A percentile compares a stretch with the other conserved stretches of the same genome.
phyloP scores from a whole-genome alignment of 768 basidiomycete species.

The Pleurotus pulmonarius region DNA sequence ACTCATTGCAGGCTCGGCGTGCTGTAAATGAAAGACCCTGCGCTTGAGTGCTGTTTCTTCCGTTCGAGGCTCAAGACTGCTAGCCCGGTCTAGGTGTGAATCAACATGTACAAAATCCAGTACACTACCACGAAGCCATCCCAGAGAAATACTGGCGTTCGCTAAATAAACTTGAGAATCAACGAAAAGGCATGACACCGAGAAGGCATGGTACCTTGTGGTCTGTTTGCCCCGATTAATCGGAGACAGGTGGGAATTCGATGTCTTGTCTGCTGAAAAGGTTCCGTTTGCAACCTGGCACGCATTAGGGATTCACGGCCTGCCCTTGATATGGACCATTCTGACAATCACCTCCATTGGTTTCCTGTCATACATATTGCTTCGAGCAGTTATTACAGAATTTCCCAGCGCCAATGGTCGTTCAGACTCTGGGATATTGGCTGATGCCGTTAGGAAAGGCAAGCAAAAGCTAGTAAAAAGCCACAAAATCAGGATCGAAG shows the following conservation, averaged over 20 bases:
- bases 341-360: neutral
- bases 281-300: neutral
- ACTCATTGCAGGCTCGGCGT: no score
- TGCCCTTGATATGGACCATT: no score
- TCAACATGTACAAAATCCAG: no score
- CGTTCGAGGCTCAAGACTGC: no score
- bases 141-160: neutral
- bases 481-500: neutral
- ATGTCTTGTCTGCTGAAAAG: neutral
- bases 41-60: no score
- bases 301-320: no score
- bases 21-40: no score
- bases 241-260: neutral
- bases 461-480: neutral
- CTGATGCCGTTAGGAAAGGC: neutral
- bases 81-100: no score
- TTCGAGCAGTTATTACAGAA: neutral
- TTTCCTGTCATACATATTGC: neutral
- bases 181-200: neutral
- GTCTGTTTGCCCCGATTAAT: neutral
- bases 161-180: constrained; percentile 1
- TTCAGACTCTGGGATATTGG: neutral
- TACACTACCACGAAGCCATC: no score
- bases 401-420: neutral
- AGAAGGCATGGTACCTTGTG: neutral